Conservation (phyloP, 495 filamentous ascomycete species). For the Apiosordaria backusii region DNA sequence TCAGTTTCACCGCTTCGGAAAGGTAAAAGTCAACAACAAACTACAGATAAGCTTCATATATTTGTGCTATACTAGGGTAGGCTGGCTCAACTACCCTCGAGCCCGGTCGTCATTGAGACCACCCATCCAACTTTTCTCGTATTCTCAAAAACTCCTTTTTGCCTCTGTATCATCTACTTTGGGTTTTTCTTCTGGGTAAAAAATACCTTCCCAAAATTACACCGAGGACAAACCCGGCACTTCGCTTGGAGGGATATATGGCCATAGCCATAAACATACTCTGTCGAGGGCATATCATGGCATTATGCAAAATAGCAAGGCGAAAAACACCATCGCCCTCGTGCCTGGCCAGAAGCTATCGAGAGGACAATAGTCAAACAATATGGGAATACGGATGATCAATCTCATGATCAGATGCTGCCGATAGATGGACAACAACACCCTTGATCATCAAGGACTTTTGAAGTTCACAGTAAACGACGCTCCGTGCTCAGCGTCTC, state of each 20-base stretch:
- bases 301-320: no score
- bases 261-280: no score
- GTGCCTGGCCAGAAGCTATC: no score
- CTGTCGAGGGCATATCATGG: neutral
- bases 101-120: neutral
- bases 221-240: neutral
- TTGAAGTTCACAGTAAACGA: no score
- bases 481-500: conserved; percentile 19
- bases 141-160: neutral
- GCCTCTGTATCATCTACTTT: neutral
- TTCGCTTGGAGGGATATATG: no score
- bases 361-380: no score
- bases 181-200: neutral
- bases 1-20: neutral
- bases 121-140: neutral
- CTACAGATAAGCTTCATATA: neutral
- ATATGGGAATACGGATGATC: no score
- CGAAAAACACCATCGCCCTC: no score
- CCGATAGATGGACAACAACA: no score
- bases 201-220: neutral
- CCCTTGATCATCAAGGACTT: no score
- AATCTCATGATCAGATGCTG: no score
- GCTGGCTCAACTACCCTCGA: neutral
- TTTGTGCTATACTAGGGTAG: neutral
- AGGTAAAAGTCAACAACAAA: neutral